Base-by-base conservation (phyloP, 2,329 filamentous ascomycete species). In the Exutisphaerella laricina region DNA sequence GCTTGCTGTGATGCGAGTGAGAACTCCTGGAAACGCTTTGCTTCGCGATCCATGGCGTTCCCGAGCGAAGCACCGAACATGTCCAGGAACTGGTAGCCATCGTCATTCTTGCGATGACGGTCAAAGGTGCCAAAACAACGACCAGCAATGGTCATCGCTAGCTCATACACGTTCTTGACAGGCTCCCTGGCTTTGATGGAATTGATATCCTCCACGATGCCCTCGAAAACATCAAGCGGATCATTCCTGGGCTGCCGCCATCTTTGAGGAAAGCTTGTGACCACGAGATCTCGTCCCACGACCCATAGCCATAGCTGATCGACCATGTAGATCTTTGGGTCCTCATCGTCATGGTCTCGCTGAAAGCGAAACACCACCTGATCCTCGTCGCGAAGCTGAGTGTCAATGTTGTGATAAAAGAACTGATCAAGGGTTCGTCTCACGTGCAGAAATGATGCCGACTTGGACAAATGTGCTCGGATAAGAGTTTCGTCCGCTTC, bases 221-320 rank as follows among this genome's bases (percentile, higher is more conserved):
- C 72, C 37, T 82, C 78, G 1, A 83, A 64, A 2, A 83, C 76
- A 51, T 82, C 81, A 9, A 82, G 61, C 1, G 77, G 77, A 43
- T 82, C 78, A 39, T 79, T 77, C 39, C 74, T 74, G 0, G 77
- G 77, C 56, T 81, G 77, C 22, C 74, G 66, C 75, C 75, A 79
- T 4, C 75, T 65, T 48, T 78, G 71, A 2, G 76, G 75, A 43
- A 79, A 79, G 40, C 73, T 72, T 0, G 76, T 78, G 8, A 84
- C 70, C 13, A 84, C 71, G 12, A 82, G 62, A 44, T 80, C 78
- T 58, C 67, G 67, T 45, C 74, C 65, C 1, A 83, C 56, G 3
- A 80, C 69, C 75, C 78, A 82, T 57, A 83, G 72, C 80, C 80
- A 84, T 1, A 84, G 64, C 52, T 84, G 80, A 56, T 84, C 80